Percentiles rank a stretch among this genome's conserved stretches.
Evolutionary conservation across 164 flowering plant genomes (phyloP).

Genomic region (Akebia trifoliata): DNA sequence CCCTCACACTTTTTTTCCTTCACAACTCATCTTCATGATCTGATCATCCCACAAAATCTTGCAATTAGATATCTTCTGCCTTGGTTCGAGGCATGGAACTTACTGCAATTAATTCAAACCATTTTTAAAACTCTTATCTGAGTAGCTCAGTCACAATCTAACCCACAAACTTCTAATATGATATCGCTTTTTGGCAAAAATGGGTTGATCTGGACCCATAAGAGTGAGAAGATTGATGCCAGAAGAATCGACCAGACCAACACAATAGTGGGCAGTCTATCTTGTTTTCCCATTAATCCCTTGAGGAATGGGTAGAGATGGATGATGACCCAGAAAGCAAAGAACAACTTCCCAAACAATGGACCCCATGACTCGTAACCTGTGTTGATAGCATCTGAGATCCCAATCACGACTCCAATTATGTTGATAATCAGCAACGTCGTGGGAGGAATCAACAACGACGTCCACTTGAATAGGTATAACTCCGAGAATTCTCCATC

Average conservation of each 20-base stretch:
- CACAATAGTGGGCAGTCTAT: constrained; percentile 57
- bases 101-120: constrained; percentile 12
- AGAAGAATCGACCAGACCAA: constrained; percentile 71
- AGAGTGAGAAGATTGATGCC: constrained; percentile 61
- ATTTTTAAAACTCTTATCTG: background rate
- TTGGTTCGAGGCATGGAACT: constrained; percentile 6
- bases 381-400: constrained; percentile 61
- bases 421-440: constrained; percentile 59
- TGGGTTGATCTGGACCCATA: constrained; percentile 72
- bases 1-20: background rate
- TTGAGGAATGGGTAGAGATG: constrained; percentile 85
- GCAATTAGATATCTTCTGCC: constrained; percentile 5
- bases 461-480: constrained; percentile 75
- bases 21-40: background rate
- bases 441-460: constrained; percentile 60
- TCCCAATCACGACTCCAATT: constrained; percentile 56
- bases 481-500: constrained; percentile 73
- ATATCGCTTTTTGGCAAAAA: constrained; percentile 43
- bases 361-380: constrained; percentile 87
- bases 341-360: constrained; percentile 61
- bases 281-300: constrained; percentile 65
- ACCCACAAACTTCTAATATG: constrained; percentile 57
- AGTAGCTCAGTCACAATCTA: constrained; percentile 49
- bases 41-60: no score
- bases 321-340: constrained; percentile 72